A percentile compares a stretch with the other conserved stretches of the same genome.
Evolutionary conservation across 306 rosid genomes (phyloP).

Genomic region (Oemleria cerasiformis): DNA sequence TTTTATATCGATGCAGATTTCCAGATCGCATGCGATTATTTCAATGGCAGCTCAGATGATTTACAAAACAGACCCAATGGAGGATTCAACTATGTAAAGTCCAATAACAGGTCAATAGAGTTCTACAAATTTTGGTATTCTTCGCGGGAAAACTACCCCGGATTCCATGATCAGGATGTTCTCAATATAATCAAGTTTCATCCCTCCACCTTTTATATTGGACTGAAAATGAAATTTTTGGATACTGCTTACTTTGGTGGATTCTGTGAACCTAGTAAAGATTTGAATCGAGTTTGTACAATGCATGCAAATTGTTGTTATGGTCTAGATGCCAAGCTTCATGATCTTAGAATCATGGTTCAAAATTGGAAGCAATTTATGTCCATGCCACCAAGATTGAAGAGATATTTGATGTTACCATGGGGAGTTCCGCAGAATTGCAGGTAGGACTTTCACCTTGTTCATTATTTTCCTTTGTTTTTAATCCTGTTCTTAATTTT

Average conservation of each 20-base stretch:
- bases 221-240: conserved; percentile 71
- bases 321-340: conserved; percentile 83
- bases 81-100: conserved; percentile 81
- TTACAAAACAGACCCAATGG: conserved; percentile 82
- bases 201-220: conserved; percentile 49
- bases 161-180: conserved; percentile 95
- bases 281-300: conserved; percentile 84
- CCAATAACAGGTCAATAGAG: conserved; percentile 77
- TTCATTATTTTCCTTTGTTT: conserved; percentile 5
- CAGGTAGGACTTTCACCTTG: conserved; percentile 45
- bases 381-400: conserved; percentile 65
- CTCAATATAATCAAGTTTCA: conserved; percentile 77
- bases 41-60: conserved; percentile 63
- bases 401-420: conserved; percentile 45
- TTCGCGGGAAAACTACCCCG: conserved; percentile 71
- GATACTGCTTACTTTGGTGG: conserved; percentile 93
- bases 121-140: conserved; percentile 85
- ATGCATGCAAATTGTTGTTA: conserved; percentile 97
- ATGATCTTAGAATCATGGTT: conserved; percentile 78
- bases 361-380: conserved; percentile 80
- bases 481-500: conserved; percentile 10
- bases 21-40: conserved; percentile 91
- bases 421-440: conserved; percentile 95
- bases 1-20: conserved; percentile 72
- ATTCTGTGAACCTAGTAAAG: conserved; percentile 93